Conservation (phyloP, 345 rosid species). For the Linum usitatissimum region DNA sequence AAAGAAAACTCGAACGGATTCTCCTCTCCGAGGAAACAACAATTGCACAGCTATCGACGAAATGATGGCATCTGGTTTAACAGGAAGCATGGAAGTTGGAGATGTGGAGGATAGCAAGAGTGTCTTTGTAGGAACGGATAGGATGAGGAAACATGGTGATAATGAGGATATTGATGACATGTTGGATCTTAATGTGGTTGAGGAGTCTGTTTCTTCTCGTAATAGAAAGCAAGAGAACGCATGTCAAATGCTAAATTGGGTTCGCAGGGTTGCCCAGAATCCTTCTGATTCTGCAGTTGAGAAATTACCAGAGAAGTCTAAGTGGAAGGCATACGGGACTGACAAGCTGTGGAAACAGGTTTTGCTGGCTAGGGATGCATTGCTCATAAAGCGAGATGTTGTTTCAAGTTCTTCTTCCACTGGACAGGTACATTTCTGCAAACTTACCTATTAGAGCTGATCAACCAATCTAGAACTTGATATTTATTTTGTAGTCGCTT, state of each 20-base stretch:
- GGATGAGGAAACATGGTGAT: neutral
- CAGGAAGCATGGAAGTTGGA: neutral
- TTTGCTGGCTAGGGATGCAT: slow-evolving; percentile 46
- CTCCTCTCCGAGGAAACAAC: neutral
- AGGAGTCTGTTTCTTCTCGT: slow-evolving; percentile 10
- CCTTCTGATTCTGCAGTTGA: slow-evolving; percentile 43
- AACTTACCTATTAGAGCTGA: neutral
- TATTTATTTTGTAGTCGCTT: neutral
- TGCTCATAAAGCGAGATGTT: slow-evolving; percentile 23
- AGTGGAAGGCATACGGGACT: slow-evolving; percentile 52
- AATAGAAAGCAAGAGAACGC: slow-evolving; percentile 50
- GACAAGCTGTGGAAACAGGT: slow-evolving; percentile 69
- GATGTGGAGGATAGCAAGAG: neutral
- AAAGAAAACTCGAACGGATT: neutral
- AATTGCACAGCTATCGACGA: neutral
- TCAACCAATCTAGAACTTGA: neutral
- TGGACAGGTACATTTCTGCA: slow-evolving; percentile 40
- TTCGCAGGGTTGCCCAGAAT: slow-evolving; percentile 44
- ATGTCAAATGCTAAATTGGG: slow-evolving; percentile 46
- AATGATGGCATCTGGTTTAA: neutral
- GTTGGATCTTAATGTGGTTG: slow-evolving; percentile 9
- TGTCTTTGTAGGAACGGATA: neutral
- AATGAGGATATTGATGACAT: slow-evolving; percentile 12
- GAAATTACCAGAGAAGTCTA: slow-evolving; percentile 51
- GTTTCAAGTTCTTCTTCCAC: slow-evolving; percentile 27